phyloP scores from a whole-genome alignment of 2,329 filamentous ascomycete species.

The Colletotrichum costaricense region DNA sequence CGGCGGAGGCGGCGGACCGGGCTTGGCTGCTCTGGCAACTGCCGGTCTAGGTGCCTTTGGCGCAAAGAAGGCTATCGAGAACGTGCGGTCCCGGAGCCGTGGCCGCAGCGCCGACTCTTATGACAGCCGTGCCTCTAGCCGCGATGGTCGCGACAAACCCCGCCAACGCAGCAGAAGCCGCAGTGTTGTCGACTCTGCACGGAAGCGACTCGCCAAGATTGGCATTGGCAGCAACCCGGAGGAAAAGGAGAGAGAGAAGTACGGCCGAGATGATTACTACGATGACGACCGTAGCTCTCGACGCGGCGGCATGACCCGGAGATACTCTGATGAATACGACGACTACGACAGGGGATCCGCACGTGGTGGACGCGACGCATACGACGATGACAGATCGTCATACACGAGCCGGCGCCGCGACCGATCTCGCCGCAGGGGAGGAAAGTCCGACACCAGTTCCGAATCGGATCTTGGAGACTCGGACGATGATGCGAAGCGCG shows the following conservation, averaged over 20 bases:
- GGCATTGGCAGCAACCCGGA: slow-evolving; percentile 65
- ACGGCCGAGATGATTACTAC: slow-evolving; percentile 56
- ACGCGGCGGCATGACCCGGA: slow-evolving; percentile 47
- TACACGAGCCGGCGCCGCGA: slow-evolving; percentile 53
- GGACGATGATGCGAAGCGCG: slow-evolving; percentile 64
- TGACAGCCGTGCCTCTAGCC: slow-evolving; percentile 47
- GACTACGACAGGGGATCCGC: slow-evolving; percentile 54
- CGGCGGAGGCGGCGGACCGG: slow-evolving; percentile 55
- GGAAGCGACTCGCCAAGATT: slow-evolving; percentile 70
- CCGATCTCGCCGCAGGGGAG: slow-evolving; percentile 47
- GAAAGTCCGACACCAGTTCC: slow-evolving; percentile 60
- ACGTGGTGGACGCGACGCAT: slow-evolving; percentile 51
- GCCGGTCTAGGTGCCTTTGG: slow-evolving; percentile 71
- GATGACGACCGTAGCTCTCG: slow-evolving; percentile 52
- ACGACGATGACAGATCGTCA: slow-evolving; percentile 59
- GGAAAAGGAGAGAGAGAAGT: slow-evolving; percentile 49
- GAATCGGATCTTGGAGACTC: slow-evolving; percentile 69
- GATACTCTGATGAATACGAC: slow-evolving; percentile 59
- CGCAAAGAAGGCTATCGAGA: slow-evolving; percentile 68
- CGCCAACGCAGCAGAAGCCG: slow-evolving; percentile 66
- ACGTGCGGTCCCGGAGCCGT: slow-evolving; percentile 66
- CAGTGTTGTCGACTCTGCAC: slow-evolving; percentile 72
- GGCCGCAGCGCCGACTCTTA: slow-evolving; percentile 60
- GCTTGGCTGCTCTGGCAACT: slow-evolving; percentile 72
- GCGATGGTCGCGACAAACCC: slow-evolving; percentile 20